Evolutionary conservation across 495 filamentous ascomycete genomes (phyloP).

Genomic region (Sordaria brevicollis): DNA sequence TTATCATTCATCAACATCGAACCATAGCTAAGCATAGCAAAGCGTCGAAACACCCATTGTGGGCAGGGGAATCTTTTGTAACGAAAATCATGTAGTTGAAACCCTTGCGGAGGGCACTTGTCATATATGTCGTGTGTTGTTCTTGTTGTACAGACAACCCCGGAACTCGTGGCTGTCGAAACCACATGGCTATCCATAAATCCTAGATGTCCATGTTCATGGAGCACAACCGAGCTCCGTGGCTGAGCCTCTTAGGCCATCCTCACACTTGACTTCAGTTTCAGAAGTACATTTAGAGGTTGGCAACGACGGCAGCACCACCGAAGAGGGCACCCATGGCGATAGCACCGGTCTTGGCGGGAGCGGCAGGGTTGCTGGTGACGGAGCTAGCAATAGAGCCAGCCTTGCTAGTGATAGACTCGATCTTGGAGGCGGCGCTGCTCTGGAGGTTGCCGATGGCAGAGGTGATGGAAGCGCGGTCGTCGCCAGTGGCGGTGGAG

Average conservation of each 20-base stretch:
- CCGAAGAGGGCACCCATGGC: conserved; percentile 28
- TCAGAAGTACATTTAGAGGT: conserved; percentile 9
- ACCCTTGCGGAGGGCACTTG: neutral
- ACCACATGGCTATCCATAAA: neutral
- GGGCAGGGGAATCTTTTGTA: neutral
- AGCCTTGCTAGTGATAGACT: conserved; percentile 7
- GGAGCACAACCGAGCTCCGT: neutral
- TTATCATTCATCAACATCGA: neutral
- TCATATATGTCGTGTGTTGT: neutral
- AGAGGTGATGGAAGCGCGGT: conserved; percentile 12
- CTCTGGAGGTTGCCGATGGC: conserved; percentile 8
- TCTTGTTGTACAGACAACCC: neutral
- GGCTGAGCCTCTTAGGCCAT: neutral
- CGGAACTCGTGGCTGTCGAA: neutral
- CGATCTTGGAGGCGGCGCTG: conserved; percentile 6
- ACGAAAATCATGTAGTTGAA: neutral
- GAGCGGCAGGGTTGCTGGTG: neutral
- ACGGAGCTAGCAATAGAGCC: neutral
- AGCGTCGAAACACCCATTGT: neutral
- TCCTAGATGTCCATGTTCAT: neutral
- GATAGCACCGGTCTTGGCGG: conserved; percentile 23
- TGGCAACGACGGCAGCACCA: conserved; percentile 20
- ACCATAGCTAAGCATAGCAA: neutral
- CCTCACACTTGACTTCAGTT: neutral
- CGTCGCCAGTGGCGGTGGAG: conserved; percentile 17